phyloP scores from a whole-genome alignment of 495 filamentous ascomycete species.

The Penicillium chermesinum region DNA sequence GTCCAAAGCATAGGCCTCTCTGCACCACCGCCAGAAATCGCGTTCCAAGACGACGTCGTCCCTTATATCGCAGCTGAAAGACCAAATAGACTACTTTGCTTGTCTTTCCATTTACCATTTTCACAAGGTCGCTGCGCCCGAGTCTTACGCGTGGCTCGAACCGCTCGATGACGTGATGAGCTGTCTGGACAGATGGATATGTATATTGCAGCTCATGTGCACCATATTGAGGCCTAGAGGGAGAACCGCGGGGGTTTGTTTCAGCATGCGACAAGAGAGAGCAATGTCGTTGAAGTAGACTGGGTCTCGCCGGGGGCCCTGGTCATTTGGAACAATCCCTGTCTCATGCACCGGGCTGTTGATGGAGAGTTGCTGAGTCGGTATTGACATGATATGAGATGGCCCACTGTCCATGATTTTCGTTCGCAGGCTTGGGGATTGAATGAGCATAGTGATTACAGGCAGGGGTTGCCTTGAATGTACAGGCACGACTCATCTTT shows the following conservation, averaged over 20 bases:
- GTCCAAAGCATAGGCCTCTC: neutral
- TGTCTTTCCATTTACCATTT: conserved; percentile 50
- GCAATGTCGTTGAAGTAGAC: conserved; percentile 41
- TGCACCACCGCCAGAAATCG: too few relatives aligned
- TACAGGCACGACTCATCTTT: too few relatives aligned
- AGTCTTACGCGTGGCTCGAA: conserved; percentile 45
- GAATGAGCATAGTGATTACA: conserved; percentile 26
- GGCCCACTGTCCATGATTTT: conserved; percentile 50
- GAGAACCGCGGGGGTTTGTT: conserved; percentile 40
- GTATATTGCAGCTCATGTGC: conserved; percentile 50
- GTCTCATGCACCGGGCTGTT: conserved; percentile 49
- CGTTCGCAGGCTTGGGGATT: conserved; percentile 31
- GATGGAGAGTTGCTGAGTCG: conserved; percentile 46
- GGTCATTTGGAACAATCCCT: conserved; percentile 58
- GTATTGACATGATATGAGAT: conserved; percentile 47
- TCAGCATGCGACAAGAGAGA: conserved; percentile 42
- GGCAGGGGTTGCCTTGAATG: conserved; percentile 16
- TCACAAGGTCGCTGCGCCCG: conserved; percentile 48
- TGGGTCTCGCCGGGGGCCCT: conserved; percentile 49
- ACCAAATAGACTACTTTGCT: conserved; percentile 48
- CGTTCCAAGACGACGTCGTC: conserved; percentile 54
- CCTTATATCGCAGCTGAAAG: conserved; percentile 45
- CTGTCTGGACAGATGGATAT: conserved; percentile 47
- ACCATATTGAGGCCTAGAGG: conserved; percentile 49
- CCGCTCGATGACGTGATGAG: conserved; percentile 42